Base-by-base conservation (phyloP, 805 yeast species). In the Saturnispora gosingensis region DNA sequence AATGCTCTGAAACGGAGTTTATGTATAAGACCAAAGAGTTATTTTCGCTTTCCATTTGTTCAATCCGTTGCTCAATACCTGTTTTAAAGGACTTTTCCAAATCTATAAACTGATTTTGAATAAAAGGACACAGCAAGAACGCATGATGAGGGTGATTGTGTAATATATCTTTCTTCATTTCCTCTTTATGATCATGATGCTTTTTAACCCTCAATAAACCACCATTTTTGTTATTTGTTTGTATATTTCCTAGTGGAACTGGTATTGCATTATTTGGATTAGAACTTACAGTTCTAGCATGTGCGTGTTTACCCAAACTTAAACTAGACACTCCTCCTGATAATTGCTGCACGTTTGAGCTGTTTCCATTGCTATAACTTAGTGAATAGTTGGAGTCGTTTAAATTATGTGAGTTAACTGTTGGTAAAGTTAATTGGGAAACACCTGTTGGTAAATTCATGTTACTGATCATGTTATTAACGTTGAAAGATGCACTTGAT, bases 1-100 rank as follows among this genome's bases (percentile, higher is more conserved):
- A 46, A 18, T 70, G 62, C 4, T 64, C 56, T 35, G 64, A 61
- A 18, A 57, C 55, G 11, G 43, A 47, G 18, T 58, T 56, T 5
- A 73, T 50, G 8, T 63, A 59, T 2, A 59, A 58, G 11, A 65
- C 45, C 32, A 74, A 54, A n/a, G 58, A 52, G 1, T 51, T 22
- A 52, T 62, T 70, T 39, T 71, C 65, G 6, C 54, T 45, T 7
- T 62, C 61, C 5, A 73, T 49, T 35, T 60, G 54, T 8, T 54
- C 49, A 5, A 66, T 50, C 20, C 61, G 53, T 38, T 55, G 57
- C 22, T 60, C 61, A 5, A 64, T 50, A 16, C 59, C 63, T 1
- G 56, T 56, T 3, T 64, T 49, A 2, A 61, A 54, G 18, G 59
- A 61, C 8, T 63, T 58, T 25, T 62, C 60, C n/a, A 62, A 55